Base-by-base conservation (phyloP, 2,329 filamentous ascomycete genomes). In the Dothideomycetes sp. region DNA sequence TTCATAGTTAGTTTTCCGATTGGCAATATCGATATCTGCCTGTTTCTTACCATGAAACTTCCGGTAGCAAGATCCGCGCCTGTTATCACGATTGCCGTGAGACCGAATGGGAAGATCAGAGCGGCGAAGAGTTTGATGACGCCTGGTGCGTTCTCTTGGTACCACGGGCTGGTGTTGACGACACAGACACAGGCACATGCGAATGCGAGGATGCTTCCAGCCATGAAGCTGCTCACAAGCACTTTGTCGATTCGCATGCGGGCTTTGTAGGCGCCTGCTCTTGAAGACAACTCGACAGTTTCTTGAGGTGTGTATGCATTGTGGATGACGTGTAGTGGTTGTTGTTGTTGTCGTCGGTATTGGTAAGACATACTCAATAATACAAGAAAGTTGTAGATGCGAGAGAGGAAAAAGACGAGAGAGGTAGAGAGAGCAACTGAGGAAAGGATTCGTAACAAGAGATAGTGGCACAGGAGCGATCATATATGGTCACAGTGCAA, bases 231-330 rank as follows among this genome's bases (percentile, higher is more conserved):
- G 45, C 67, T 71, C 31, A 71, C 49, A 47, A 74, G 73, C 27
- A 73, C 59, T 47, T 74, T 74, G 50, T 72, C 66, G 4, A 67
- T 55, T 7, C 69, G 61, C 67, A 70, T 74, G 42, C 68, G 63
- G 8, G 68, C 69, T 51, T 75, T 76, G 39, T 61, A 61, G 18
- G 61, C 60, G 5, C 71, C 73, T n/a, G 67, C 61, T 10, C 68
- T 63, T 1, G 64, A 66, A 42, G 71, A 60, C 12, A 72, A 55
- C 55, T 74, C 69, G 7, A 67, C 65, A 23, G 71, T 67, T 56
- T 76, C 48, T 18, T 48, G 42, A 16, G 40, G 25, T 16, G 40
- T 25, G 27, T 43, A 43, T 5, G 40, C 40, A 43, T 43, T 43
- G 20, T 43, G 40, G 27, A 43, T 9, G 5, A 43, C 40, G 13